These are phyloP conservation scores for Dendrostoma leiphaemia DNA, from an alignment of 2,329 filamentous ascomycete genomes.

Conservation along the genomic window DNA sequence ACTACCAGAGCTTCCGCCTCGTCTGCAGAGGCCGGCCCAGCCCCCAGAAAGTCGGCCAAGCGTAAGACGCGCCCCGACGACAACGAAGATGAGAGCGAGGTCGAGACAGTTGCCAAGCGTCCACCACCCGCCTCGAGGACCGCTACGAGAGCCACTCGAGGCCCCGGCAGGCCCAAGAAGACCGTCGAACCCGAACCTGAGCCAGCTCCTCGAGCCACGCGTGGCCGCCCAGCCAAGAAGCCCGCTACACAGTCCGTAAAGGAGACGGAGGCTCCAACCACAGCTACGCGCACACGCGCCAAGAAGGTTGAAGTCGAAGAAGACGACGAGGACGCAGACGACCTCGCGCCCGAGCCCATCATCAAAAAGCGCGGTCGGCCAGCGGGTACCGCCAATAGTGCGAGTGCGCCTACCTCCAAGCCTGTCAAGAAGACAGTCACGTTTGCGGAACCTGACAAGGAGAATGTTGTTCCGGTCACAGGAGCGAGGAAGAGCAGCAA, in stretches of 20 bases:
- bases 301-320: conserved; percentile 28
- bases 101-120: conserved; percentile 31
- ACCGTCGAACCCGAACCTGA: conserved; percentile 22
- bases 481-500: conserved; percentile 31
- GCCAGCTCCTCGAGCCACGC: conserved; percentile 20
- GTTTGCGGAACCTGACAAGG: conserved; percentile 64
- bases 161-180: conserved; percentile 45
- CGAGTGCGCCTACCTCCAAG: conserved; percentile 36
- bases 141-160: conserved; percentile 41
- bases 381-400: conserved; percentile 32
- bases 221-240: conserved; percentile 33
- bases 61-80: conserved; percentile 57
- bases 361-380: conserved; percentile 37
- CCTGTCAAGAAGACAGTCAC: conserved; percentile 60
- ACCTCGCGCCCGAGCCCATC: conserved; percentile 27
- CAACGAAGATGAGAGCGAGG: conserved; percentile 45
- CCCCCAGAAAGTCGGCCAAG: conserved; percentile 35
- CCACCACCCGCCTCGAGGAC: conserved; percentile 22
- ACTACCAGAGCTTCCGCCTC: conserved; percentile 31
- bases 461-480: conserved; percentile 50
- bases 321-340: conserved; percentile 26
- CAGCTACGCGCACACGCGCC: conserved; percentile 24
- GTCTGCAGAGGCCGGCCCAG: conserved; percentile 26
- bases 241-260: conserved; percentile 22
- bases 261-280: conserved; percentile 24